Base-by-base conservation (phyloP, 177 flowering plant genomes). In the Vitis hybrid region DNA sequence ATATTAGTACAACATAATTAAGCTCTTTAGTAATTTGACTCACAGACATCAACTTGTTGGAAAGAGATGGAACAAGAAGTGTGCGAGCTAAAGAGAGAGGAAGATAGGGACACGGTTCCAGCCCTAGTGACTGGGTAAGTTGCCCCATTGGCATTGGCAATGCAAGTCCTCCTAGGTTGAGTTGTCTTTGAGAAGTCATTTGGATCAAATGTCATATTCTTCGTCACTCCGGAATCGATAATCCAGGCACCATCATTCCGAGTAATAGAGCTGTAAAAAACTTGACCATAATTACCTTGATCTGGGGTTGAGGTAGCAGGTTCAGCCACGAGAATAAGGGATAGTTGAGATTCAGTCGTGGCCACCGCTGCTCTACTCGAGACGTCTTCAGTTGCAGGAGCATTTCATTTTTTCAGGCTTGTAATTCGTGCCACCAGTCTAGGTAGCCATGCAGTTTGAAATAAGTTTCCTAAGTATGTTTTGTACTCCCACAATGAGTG, bases 11-110 rank as follows among this genome's bases (percentile, higher is more conserved):
- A 59, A 59, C 61, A 59, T 13, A 59, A 19, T 59, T 59, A 59
- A 59, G 13, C 13, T 59, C 10, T 59, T 59, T 4, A 1, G 34
- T 20, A 12, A 59, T 15, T 59, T 59, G 3, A 59, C 61, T 59
- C 61, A 59, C 12, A 19, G 2, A 59, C 61, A 59, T 59, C 61
- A 59, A 20, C 14, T 59, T 59, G 61, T 59, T 59, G 31, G 34
- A 59, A 2, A 59, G 15, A 59, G 34, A 59, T 59, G 61, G 29
- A 22, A 59, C 61, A 59, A 59, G 61, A 22, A 59, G 61, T 59
- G 26, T 22, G 26, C 2, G 61, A 59, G 29, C 61, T 59, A 59
- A 22, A 59, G 61, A 59, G 13, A 59, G 34, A 11, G 34, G 2
- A 0, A 22, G 22, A 19, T 1, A 20, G 0, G 15, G 61, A 0